phyloP scores from a whole-genome alignment of 2,329 filamentous ascomycete genomes.

The Aspergillus sojae region DNA sequence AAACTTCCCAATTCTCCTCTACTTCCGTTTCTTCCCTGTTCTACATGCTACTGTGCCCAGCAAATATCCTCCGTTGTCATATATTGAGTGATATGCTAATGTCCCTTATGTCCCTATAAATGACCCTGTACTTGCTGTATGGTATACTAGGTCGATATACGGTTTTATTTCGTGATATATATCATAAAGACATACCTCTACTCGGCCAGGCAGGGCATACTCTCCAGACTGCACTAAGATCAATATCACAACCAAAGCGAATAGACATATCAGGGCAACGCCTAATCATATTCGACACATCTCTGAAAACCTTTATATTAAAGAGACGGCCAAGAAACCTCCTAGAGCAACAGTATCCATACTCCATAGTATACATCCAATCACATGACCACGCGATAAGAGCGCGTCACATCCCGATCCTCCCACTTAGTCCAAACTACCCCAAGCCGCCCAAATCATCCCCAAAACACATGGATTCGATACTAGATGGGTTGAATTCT shows the following conservation, averaged over 20 bases:
- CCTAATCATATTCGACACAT: not conserved
- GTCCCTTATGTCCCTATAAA: not conserved
- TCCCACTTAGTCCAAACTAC: not conserved
- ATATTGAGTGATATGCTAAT: not conserved
- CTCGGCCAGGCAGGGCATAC: not conserved
- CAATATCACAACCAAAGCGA: not conserved
- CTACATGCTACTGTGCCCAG: not conserved
- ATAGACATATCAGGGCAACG: not conserved
- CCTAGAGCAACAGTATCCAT: not conserved
- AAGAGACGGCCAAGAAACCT: not conserved
- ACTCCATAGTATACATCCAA: not conserved
- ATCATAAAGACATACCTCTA: not conserved
- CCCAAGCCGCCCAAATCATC: not conserved
- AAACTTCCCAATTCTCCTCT: not conserved
- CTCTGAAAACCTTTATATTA: not conserved
- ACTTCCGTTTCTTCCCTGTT: not conserved
- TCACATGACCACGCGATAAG: constrained; percentile 15
- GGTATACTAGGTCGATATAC: not conserved
- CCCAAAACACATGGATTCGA: constrained; percentile 49
- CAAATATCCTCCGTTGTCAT: not conserved
- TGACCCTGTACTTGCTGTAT: not conserved
- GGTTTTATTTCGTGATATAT: not conserved
- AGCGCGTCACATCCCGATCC: not conserved
- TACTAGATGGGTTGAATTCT: constrained; percentile 65
- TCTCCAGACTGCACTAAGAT: not conserved